These are phyloP conservation scores for Mortierella sp. DNA, from an alignment of 371 early-diverging fungal species.

Conservation along the genomic window DNA sequence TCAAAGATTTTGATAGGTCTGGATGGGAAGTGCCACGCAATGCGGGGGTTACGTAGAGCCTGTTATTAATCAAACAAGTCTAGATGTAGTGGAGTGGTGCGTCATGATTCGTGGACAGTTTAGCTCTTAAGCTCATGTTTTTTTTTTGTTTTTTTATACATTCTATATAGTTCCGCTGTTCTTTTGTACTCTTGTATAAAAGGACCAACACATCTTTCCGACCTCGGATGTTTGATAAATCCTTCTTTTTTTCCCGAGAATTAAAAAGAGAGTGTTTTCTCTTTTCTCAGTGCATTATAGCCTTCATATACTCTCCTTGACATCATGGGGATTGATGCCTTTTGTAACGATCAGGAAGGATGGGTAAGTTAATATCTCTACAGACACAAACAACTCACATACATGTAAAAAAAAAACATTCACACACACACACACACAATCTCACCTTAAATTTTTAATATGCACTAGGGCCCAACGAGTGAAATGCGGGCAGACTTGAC, in stretches of 20 bases:
- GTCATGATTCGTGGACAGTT: too few species aligned
- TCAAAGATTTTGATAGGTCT: too few species aligned
- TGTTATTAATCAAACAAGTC: background rate
- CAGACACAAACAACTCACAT: too few species aligned
- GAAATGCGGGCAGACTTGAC: slow-evolving; percentile 29
- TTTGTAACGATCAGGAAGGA: slow-evolving; percentile 34
- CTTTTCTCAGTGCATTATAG: background rate
- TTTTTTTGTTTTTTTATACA: too few species aligned
- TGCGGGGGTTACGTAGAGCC: background rate
- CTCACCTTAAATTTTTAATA: background rate
- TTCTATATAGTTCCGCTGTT: too few species aligned
- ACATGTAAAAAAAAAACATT: too few species aligned
- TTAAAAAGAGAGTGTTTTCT: background rate
- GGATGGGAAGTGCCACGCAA: background rate
- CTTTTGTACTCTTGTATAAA: too few species aligned
- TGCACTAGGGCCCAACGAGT: slow-evolving; percentile 43
- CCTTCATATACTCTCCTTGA: slow-evolving; percentile 3
- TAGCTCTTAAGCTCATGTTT: too few species aligned
- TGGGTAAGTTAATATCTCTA: slow-evolving; percentile 27
- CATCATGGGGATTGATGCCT: slow-evolving; percentile 27
- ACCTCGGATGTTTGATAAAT: too few species aligned
- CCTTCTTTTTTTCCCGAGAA: background rate
- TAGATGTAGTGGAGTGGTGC: too few species aligned
- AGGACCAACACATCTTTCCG: too few species aligned
- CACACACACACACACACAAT: too few species aligned